These are phyloP conservation scores for Pleoardoris graminearum DNA, from an alignment of 2,329 filamentous ascomycete species.

Conservation along the genomic window DNA sequence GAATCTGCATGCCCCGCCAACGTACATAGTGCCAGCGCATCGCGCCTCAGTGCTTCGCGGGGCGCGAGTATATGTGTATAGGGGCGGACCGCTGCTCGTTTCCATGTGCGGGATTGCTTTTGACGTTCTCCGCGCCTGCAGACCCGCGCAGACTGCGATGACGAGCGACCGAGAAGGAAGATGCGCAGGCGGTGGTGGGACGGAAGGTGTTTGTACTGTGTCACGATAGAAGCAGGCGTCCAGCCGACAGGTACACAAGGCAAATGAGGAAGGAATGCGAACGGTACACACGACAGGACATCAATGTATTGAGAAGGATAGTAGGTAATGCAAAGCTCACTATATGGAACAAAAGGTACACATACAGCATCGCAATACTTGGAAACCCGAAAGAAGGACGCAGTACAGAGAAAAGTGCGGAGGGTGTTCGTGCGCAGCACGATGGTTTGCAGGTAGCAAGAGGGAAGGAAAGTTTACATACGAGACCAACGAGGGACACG, in stretches of 20 bases:
- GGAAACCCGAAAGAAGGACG: neutral
- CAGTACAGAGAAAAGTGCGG: neutral
- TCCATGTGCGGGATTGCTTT: too few relatives aligned
- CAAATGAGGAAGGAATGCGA: too few relatives aligned
- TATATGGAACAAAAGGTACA: neutral
- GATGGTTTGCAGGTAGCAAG: neutral
- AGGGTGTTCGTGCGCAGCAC: neutral
- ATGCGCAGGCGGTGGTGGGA: too few relatives aligned
- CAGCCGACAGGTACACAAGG: too few relatives aligned
- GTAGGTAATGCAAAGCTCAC: neutral
- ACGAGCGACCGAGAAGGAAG: too few relatives aligned
- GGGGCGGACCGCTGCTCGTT: neutral
- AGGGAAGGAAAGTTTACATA: neutral
- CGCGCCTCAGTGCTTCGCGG: neutral
- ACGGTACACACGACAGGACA: too few relatives aligned
- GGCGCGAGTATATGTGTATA: neutral
- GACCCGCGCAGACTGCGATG: too few relatives aligned
- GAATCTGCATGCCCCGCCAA: constrained; percentile 16
- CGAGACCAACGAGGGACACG: neutral
- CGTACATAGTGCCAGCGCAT: constrained; percentile 6
- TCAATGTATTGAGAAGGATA: too few relatives aligned
- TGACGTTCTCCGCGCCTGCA: too few relatives aligned
- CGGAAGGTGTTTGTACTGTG: too few relatives aligned
- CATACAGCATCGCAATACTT: neutral
- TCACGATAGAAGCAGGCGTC: too few relatives aligned